Base-by-base conservation (phyloP, 2,329 filamentous ascomycete species). In the Fusarium albosuccineum region DNA sequence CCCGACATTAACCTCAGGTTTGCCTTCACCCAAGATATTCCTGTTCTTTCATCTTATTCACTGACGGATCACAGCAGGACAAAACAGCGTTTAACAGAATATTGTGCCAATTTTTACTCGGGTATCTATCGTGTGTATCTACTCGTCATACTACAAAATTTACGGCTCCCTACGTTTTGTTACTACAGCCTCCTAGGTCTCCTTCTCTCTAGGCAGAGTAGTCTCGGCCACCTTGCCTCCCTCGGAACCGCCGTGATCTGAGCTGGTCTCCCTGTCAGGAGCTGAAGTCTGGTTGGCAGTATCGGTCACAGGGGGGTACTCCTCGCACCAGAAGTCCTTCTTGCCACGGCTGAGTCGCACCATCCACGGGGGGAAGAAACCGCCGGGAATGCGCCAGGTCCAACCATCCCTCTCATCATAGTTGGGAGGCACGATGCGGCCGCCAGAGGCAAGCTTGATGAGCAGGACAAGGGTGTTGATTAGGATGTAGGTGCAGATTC, bases 371-470 rank as follows among this genome's bases (percentile, higher is more conserved):
- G 93, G 92, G 27, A 94, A 79, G 50, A 96, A 79, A 1, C 92
- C 92, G n/a, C 92, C 92, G 1, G 89, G 87, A 33, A 94, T 85
- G 73, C 87, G 89, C 82, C 89, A 95, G 1, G 91, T 92, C 93
- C 93, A 97, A 9, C 85, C 87, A 62, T 96, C 93, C 77, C 93
- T 92, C 72, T 91, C 82, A 9, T 91, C 85, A 79, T 93, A 91
- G 79, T 94, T 92, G 6, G 86, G 85, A 0, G 93, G 93, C 8
- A 90, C 85, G 66, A 97, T 86, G 40, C 91, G 87, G 42, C 92
- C 92, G 2, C 88, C 83, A 0, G 88, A 90, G 5, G 80, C 79
- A 75, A 87, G 84, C 77, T 91, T 89, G 69, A 97, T 79, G 48
- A 92, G 59, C 87, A 87, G 94, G 11, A 92, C 89, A 13, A 85